phyloP scores from a whole-genome alignment of 805 yeast genomes.

The Saccharomycopsis amapae region DNA sequence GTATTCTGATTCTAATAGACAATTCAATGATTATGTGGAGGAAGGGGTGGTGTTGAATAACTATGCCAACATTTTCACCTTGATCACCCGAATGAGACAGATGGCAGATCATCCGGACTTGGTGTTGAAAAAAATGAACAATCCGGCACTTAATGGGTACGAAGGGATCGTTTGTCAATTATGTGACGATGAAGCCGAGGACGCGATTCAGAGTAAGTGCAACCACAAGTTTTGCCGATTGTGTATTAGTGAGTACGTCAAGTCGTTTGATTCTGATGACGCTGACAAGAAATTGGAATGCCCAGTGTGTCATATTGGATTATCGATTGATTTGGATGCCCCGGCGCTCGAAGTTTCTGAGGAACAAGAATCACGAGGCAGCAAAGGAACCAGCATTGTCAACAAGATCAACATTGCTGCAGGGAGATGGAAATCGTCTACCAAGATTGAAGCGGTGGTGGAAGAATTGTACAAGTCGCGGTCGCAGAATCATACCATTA shows the following conservation, averaged over 20 bases:
- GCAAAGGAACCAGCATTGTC: conserved; percentile 56
- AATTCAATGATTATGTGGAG: conserved; percentile 87
- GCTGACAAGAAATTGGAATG: conserved; percentile 55
- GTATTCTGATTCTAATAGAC: conserved; percentile 79
- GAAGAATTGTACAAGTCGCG: conserved; percentile 86
- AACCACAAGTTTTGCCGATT: conserved; percentile 90
- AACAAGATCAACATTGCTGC: conserved; percentile 76
- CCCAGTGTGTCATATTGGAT: conserved; percentile 93
- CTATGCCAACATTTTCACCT: conserved; percentile 93
- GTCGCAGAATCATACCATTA: conserved; percentile 81
- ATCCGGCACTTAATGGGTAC: conserved; percentile 28
- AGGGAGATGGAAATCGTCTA: conserved; percentile 87
- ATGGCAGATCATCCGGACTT: conserved; percentile 97
- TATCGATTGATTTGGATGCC: conserved; percentile 83
- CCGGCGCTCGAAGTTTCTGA: conserved; percentile 73
- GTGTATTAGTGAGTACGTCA: conserved; percentile 86
- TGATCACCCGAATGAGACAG: conserved; percentile 96
- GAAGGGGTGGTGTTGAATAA: conserved; percentile 95
- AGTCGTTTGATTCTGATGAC: conserved; percentile 46
- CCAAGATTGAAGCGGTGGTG: conserved; percentile 92
- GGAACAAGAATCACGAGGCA: conserved; percentile 43
- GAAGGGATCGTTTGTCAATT: conserved; percentile 73
- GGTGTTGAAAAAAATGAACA: conserved; percentile 64
- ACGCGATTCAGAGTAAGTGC: conserved; percentile 90
- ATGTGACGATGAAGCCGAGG: conserved; percentile 98